Conservation (phyloP, 352 stramenopile genomes). For the Globisporangium takayamanum region DNA sequence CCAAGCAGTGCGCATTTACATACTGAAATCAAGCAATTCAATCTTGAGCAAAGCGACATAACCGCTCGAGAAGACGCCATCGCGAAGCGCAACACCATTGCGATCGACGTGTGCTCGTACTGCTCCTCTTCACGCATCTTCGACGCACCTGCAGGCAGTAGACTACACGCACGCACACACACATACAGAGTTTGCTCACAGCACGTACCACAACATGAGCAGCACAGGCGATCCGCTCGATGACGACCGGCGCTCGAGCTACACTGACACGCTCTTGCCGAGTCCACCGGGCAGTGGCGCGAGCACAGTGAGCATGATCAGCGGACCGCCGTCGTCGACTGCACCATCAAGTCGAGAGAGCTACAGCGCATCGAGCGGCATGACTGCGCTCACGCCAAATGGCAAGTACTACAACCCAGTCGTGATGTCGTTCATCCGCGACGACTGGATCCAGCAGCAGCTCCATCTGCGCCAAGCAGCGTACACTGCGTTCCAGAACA, state of each 20-base stretch:
- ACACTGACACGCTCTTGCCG: constrained; percentile 6
- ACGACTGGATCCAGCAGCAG: constrained; percentile 86
- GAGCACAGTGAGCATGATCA: constrained; percentile 8
- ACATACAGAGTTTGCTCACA: not conserved
- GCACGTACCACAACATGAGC: not conserved
- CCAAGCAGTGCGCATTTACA: too few species aligned
- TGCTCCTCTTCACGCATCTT: too few species aligned
- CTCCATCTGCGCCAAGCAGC: constrained; percentile 43
- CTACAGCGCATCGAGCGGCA: not conserved
- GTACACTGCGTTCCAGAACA: constrained; percentile 66
- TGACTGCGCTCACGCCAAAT: constrained; percentile 23
- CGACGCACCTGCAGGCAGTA: too few species aligned
- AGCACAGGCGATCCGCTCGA: not conserved
- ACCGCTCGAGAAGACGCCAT: too few species aligned
- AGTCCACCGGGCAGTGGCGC: not conserved
- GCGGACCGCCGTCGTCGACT: constrained; percentile 1
- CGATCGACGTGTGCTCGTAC: too few species aligned
- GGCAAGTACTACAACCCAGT: constrained; percentile 75
- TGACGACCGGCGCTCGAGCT: constrained; percentile 4
- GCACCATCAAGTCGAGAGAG: constrained; percentile 1
- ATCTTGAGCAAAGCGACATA: too few species aligned
- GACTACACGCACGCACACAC: not conserved
- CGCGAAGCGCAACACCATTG: too few species aligned
- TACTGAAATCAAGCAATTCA: too few species aligned
- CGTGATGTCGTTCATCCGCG: constrained; percentile 79